These are phyloP conservation scores for Sordariomycetes sp. DNA, from an alignment of 2,329 filamentous ascomycete species.

Conservation along the genomic window DNA sequence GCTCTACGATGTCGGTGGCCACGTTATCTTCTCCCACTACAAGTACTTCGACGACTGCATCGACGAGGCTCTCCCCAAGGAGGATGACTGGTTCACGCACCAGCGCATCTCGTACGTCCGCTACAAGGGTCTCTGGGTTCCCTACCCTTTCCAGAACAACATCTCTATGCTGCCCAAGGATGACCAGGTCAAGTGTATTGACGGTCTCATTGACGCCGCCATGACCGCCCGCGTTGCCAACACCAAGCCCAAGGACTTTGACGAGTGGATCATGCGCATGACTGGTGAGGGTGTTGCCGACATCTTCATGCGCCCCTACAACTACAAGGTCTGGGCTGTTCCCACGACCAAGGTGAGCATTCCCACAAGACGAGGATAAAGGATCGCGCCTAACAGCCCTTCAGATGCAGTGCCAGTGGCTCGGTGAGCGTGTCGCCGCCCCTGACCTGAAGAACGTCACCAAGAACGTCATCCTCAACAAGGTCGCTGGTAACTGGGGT, in stretches of 20 bases:
- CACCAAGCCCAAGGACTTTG: conserved; percentile 92
- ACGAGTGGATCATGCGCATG: conserved; percentile 95
- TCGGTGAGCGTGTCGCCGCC: conserved; percentile 95
- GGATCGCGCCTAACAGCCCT: conserved; percentile 4
- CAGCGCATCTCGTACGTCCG: conserved; percentile 98
- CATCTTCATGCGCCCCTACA: conserved; percentile 98
- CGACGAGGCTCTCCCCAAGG: conserved; percentile 88
- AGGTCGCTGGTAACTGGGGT: conserved; percentile 95
- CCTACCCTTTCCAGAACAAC: conserved; percentile 99
- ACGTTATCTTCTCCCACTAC: conserved; percentile 99
- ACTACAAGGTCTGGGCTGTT: conserved; percentile 99
- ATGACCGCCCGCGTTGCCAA: conserved; percentile 77
- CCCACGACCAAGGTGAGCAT: conserved; percentile 80
- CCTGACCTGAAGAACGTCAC: conserved; percentile 91
- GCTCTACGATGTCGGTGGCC: conserved; percentile 97
- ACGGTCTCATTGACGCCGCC: conserved; percentile 92
- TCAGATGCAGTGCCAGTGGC: conserved; percentile 98
- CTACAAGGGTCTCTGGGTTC: conserved; percentile 93
- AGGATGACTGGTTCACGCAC: conserved; percentile 94
- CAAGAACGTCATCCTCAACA: conserved; percentile 90
- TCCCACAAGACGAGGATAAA: background rate
- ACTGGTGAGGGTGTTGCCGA: conserved; percentile 85
- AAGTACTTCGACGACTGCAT: conserved; percentile 99
- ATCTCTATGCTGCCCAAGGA: conserved; percentile 97
- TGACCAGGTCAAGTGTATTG: conserved; percentile 88